A percentile compares a stretch with the other conserved stretches of the same genome.
These are phyloP conservation scores for Vaccinium corymbosum DNA, from an alignment of 148 eudicot species.

Conservation along the genomic window DNA sequence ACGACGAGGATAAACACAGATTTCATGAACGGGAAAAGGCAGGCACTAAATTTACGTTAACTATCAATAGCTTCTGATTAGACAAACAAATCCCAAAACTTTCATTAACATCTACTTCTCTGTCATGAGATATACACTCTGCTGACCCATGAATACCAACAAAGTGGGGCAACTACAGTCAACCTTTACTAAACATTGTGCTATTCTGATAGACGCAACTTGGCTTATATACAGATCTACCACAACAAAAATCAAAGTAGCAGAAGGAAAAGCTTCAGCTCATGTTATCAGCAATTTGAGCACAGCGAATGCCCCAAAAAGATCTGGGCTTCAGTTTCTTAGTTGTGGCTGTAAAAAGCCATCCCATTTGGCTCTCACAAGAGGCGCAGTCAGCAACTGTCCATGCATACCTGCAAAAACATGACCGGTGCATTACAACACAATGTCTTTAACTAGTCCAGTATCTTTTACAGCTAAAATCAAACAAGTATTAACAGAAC, in stretches of 20 bases:
- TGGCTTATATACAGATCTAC: background rate
- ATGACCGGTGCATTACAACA: background rate
- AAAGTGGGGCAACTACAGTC: background rate
- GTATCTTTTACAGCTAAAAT: background rate
- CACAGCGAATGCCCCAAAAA: conserved; percentile 83
- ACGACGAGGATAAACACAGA: background rate
- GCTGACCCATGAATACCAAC: background rate
- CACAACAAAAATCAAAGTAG: background rate
- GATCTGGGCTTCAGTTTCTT: conserved; percentile 68
- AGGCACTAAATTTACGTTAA: background rate
- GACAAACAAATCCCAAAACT: conserved; percentile 1
- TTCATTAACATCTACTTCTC: background rate
- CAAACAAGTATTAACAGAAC: background rate
- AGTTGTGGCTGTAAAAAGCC: conserved; percentile 78
- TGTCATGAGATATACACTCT: background rate
- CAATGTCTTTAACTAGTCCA: background rate
- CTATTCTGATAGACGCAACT: background rate
- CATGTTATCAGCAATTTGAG: conserved; percentile 68
- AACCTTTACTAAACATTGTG: background rate
- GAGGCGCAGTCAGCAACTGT: conserved; percentile 71
- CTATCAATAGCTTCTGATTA: background rate
- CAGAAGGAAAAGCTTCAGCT: conserved; percentile 22
- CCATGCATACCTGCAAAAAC: conserved; percentile 80
- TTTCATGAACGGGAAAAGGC: background rate
- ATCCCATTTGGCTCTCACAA: conserved; percentile 83